phyloP scores from a whole-genome alignment of 768 basidiomycete species.

The Gymnopilus dilepis region DNA sequence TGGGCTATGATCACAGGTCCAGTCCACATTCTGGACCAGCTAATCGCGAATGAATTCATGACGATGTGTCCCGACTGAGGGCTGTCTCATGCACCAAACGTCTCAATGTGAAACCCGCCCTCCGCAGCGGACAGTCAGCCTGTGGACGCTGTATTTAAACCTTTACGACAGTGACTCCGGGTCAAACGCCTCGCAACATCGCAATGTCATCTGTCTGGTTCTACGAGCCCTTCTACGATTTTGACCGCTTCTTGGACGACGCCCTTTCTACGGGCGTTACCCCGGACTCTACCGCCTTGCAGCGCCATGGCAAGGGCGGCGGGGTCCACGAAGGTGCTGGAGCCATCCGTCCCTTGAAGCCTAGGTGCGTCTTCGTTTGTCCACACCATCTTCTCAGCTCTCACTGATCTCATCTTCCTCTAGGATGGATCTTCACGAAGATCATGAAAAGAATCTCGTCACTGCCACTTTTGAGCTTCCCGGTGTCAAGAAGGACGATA shows the following conservation, averaged over 20 bases:
- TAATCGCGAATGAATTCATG: too few species aligned
- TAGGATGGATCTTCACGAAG: conserved; percentile 64
- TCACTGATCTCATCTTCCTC: conserved; percentile 27
- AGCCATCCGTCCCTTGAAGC: conserved; percentile 27
- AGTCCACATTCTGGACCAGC: background rate
- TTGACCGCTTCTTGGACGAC: conserved; percentile 47
- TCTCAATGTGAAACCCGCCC: background rate
- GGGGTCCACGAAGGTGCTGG: conserved; percentile 13
- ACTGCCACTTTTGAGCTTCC: conserved; percentile 65
- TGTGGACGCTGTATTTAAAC: background rate
- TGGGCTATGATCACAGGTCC: too few species aligned
- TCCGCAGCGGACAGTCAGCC: background rate
- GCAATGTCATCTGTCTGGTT: conserved; percentile 16
- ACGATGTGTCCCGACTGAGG: too few species aligned
- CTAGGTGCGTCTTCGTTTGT: conserved; percentile 28
- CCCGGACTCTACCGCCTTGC: conserved; percentile 7
- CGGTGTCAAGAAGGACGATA: conserved; percentile 55
- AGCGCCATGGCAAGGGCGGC: conserved; percentile 10
- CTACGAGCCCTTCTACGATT: conserved; percentile 45
- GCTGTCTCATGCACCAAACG: background rate
- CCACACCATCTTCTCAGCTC: background rate
- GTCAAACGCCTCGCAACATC: background rate
- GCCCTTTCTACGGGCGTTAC: conserved; percentile 19
- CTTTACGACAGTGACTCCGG: background rate
- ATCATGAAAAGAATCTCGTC: conserved; percentile 48